phyloP scores from a whole-genome alignment of 169 alveolate genomes.

The Babesia ovis region DNA sequence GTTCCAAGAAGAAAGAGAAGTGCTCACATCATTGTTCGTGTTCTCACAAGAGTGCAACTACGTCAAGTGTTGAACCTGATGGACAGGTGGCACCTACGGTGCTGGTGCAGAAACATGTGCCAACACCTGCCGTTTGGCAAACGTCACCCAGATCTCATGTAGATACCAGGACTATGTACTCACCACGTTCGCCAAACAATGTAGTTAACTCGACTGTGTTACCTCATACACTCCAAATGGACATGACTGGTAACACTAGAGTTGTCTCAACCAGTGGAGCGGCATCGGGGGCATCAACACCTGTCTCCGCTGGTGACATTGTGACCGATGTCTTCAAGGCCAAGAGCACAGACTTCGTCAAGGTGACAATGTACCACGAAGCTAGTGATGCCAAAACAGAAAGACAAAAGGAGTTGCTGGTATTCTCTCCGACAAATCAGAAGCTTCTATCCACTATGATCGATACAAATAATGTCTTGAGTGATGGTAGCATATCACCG shows the following conservation, averaged over 20 bases:
- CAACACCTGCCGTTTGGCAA: neutral
- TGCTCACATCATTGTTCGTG: neutral
- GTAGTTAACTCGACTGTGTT: neutral
- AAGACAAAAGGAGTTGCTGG: too few species aligned
- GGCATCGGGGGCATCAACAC: neutral
- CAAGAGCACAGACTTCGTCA: slow-evolving; percentile 40
- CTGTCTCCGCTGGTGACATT: slow-evolving; percentile 14
- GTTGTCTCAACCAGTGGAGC: neutral
- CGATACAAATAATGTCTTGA: neutral
- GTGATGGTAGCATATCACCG: neutral
- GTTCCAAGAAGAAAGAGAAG: slow-evolving; percentile 1
- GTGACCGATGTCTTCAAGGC: neutral
- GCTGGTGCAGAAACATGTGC: neutral
- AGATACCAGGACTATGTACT: neutral
- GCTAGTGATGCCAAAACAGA: neutral
- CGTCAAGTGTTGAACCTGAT: too few species aligned
- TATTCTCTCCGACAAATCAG: too few species aligned
- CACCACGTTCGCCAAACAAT: neutral
- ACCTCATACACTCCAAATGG: too few species aligned
- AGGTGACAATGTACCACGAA: slow-evolving; percentile 30
- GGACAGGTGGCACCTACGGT: neutral
- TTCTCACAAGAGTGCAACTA: too few species aligned
- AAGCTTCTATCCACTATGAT: neutral
- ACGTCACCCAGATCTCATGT: neutral
- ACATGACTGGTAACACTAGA: neutral